phyloP scores from a whole-genome alignment of 768 basidiomycete species.

The Saitozyma podzolica region DNA sequence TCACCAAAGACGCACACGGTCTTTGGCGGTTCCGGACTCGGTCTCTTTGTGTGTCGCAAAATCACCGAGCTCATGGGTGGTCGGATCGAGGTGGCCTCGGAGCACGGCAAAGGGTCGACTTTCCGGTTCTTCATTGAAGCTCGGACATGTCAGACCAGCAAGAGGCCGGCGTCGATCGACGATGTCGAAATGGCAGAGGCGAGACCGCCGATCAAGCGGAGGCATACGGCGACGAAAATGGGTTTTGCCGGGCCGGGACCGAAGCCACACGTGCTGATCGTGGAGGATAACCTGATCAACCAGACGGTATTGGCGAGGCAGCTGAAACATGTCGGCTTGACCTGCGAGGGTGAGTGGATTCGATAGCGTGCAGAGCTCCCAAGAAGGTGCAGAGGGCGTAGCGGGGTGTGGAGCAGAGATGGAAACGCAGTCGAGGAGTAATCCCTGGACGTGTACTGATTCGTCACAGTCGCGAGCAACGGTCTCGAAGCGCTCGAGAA shows the following conservation, averaged over 20 bases:
- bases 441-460: constrained; percentile 5
- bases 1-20: constrained; percentile 47
- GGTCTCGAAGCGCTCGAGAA: constrained; percentile 47
- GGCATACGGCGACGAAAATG: constrained; percentile 9
- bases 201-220: constrained; percentile 11
- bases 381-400: too few relatives aligned
- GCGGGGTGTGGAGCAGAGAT: too few relatives aligned
- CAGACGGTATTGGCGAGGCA: constrained; percentile 45
- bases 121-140: constrained; percentile 55
- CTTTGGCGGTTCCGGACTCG: constrained; percentile 52
- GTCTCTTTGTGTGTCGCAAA: constrained; percentile 53
- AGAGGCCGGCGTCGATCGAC: constrained; percentile 7
- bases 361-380: background rate
- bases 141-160: constrained; percentile 17
- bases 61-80: constrained; percentile 52
- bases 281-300: constrained; percentile 51
- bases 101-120: constrained; percentile 52
- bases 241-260: constrained; percentile 10
- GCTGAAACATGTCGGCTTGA: constrained; percentile 44
- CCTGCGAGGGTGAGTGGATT: constrained; percentile 38
- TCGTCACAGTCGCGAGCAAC: constrained; percentile 34
- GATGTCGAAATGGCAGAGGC: background rate
- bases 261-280: constrained; percentile 38
- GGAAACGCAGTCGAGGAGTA: too few relatives aligned
- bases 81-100: constrained; percentile 52